phyloP scores from a whole-genome alignment of 495 filamentous ascomycete species.

The Daldinia decipiens region DNA sequence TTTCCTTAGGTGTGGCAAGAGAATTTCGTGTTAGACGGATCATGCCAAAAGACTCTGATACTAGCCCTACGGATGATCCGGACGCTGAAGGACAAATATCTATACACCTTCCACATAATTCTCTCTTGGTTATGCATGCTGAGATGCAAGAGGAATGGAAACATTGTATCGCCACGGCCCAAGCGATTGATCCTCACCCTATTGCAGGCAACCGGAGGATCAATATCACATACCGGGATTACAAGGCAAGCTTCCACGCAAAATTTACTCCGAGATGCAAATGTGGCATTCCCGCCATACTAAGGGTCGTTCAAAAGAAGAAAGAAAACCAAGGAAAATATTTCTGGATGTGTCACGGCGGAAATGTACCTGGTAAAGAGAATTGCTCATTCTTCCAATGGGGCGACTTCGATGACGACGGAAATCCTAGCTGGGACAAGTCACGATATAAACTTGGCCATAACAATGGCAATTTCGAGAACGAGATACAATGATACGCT shows the following conservation, averaged over 20 bases:
- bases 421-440: constrained; percentile 74
- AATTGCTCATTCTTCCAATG: constrained; percentile 87
- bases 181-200: constrained; percentile 82
- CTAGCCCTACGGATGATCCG: constrained; percentile 52
- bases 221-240: constrained; percentile 94
- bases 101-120: constrained; percentile 94
- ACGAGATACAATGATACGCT: neutral
- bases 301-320: constrained; percentile 82
- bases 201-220: constrained; percentile 81
- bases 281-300: constrained; percentile 75
- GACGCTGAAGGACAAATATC: constrained; percentile 84
- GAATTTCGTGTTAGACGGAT: constrained; percentile 89
- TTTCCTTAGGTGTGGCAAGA: constrained; percentile 87
- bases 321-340: constrained; percentile 79
- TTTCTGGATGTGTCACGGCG: constrained; percentile 93
- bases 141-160: constrained; percentile 89
- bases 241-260: constrained; percentile 79
- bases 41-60: constrained; percentile 59
- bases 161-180: constrained; percentile 77
- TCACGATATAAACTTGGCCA: constrained; percentile 36
- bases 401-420: constrained; percentile 90
- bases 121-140: constrained; percentile 91
- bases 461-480: neutral
- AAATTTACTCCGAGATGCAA: constrained; percentile 69
- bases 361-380: constrained; percentile 77